Percentiles rank a stretch among this genome's conserved stretches.
phyloP scores from a whole-genome alignment of 108 stramenopile genomes.

The Phaeodactylum tricornutum region DNA sequence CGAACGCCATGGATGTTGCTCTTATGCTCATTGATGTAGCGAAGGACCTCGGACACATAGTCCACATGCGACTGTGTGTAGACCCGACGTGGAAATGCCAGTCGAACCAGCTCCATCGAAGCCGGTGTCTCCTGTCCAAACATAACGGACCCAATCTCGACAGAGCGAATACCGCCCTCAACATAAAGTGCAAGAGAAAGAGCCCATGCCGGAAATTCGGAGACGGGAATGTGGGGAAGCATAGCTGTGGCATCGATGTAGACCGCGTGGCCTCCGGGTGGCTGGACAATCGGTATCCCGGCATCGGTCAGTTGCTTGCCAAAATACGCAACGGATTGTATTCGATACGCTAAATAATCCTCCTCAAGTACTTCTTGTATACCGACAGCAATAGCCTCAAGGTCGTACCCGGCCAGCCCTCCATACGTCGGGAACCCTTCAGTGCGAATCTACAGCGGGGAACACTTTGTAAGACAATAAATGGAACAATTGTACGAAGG shows the following conservation, averaged over 20 bases:
- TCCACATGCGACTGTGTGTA: slow-evolving; percentile 6
- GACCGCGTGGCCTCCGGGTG: slow-evolving; percentile 10
- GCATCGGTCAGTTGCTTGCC: not conserved
- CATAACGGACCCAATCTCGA: no score
- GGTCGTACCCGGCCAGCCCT: slow-evolving; percentile 8
- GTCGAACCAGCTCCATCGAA: slow-evolving; percentile 3
- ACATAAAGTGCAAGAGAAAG: no score
- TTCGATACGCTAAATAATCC: slow-evolving; percentile 6
- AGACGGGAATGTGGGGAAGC: no score
- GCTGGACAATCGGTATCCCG: slow-evolving; percentile 5
- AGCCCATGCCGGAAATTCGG: no score
- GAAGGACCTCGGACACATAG: slow-evolving; percentile 1
- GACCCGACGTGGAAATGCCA: slow-evolving; percentile 1
- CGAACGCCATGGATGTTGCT: not conserved
- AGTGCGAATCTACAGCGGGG: slow-evolving; percentile 6
- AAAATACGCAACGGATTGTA: not conserved
- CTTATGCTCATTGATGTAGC: not conserved
- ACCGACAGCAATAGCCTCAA: slow-evolving; percentile 7
- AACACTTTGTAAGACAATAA: no score
- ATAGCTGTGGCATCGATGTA: no score
- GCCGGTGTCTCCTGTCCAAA: no score
- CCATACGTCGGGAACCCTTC: slow-evolving; percentile 11
- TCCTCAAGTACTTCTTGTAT: slow-evolving; percentile 6
- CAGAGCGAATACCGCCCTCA: no score
- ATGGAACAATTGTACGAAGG: no score